phyloP scores from a whole-genome alignment of 371 early-diverging fungal genomes.

The Mucor circinelloides region DNA sequence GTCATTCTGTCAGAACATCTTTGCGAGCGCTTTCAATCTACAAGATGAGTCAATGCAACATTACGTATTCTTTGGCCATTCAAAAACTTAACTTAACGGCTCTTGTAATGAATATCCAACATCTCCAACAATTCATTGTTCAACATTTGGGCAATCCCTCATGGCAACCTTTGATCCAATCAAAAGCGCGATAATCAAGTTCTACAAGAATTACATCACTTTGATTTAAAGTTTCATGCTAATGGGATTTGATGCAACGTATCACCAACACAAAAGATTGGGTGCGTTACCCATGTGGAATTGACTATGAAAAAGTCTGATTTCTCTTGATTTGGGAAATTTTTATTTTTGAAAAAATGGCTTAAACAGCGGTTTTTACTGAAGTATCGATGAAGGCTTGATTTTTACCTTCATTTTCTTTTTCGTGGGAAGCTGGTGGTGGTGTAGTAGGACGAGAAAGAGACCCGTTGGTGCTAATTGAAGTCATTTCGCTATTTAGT shows the following conservation, averaged over 20 bases:
- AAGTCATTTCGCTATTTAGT: not conserved
- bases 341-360: not conserved
- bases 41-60: not conserved
- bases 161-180: not conserved
- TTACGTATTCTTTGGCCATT: too few relatives aligned
- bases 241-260: not conserved
- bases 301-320: not conserved
- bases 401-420: not conserved
- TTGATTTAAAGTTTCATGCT: conserved; percentile 1
- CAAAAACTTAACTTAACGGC: too few relatives aligned
- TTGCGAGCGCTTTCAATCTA: not conserved
- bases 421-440: not conserved
- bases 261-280: not conserved
- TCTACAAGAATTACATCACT: not conserved
- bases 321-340: not conserved
- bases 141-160: not conserved
- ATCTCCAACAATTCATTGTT: not conserved
- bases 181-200: not conserved
- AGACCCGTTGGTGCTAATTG: not conserved
- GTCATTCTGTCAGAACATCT: not conserved
- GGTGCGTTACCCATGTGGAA: not conserved
- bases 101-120: too few relatives aligned
- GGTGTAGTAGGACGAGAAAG: not conserved
- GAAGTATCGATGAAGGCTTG: not conserved
- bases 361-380: not conserved